These are phyloP conservation scores for Mesostigma viride DNA, from an alignment of 139 green algal species.

Conservation along the genomic window DNA sequence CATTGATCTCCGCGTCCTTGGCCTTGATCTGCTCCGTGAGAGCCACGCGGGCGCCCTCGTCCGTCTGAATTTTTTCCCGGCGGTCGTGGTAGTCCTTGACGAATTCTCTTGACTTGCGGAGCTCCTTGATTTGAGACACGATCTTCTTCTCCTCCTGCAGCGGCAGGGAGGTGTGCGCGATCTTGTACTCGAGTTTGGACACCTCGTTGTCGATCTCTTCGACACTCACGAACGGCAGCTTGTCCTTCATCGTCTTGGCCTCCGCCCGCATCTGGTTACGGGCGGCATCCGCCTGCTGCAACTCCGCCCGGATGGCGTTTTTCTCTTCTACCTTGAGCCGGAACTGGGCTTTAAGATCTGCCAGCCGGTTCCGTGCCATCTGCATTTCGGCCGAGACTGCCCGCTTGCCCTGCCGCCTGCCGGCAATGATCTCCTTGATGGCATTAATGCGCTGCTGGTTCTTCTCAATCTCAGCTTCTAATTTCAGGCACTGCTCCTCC, in stretches of 20 bases:
- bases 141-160: slow-evolving; percentile 50
- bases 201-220: slow-evolving; percentile 52
- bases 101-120: slow-evolving; percentile 36
- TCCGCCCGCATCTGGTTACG: slow-evolving; percentile 33
- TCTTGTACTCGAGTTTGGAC: slow-evolving; percentile 34
- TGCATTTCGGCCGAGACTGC: too few species aligned
- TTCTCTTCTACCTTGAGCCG: slow-evolving; percentile 33
- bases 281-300: slow-evolving; percentile 30
- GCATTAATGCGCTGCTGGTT: not conserved
- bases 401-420: too few species aligned
- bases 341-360: slow-evolving; percentile 14
- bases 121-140: slow-evolving; percentile 41
- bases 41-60: slow-evolving; percentile 24
- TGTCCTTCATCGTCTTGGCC: slow-evolving; percentile 32
- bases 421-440: not conserved
- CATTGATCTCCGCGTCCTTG: slow-evolving; percentile 41
- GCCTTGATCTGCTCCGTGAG: slow-evolving; percentile 34
- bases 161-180: slow-evolving; percentile 41
- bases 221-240: slow-evolving; percentile 29
- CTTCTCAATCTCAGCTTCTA: not conserved
- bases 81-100: slow-evolving; percentile 41
- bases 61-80: slow-evolving; percentile 35
- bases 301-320: slow-evolving; percentile 32
- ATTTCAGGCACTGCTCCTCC: not conserved
- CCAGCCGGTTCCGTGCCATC: not conserved